Conservation (phyloP, 2,329 filamentous ascomycete species). For the Colletotrichum cordylinicola region DNA sequence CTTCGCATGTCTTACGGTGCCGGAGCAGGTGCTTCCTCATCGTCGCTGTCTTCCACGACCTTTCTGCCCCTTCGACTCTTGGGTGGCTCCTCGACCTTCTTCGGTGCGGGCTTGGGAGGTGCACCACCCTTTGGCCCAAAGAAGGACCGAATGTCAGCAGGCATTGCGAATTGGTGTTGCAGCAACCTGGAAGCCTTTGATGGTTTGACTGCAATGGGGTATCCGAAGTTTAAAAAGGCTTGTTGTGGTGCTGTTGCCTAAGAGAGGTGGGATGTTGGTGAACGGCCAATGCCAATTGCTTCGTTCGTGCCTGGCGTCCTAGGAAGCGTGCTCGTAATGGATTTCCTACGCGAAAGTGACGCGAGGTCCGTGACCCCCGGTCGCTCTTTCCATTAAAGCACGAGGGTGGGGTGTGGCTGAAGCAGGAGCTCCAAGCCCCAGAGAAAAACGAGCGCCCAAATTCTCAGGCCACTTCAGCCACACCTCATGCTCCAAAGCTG, state of each 20-base stretch:
- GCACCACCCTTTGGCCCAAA: constrained; percentile 79
- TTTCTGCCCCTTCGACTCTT: constrained; percentile 62
- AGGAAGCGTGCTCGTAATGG: constrained; percentile 10
- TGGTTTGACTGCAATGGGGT: background rate
- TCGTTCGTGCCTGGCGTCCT: constrained; percentile 5
- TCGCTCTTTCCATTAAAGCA: background rate
- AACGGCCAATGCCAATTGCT: background rate
- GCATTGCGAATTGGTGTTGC: constrained; percentile 58
- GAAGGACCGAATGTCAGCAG: constrained; percentile 85
- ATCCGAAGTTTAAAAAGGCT: background rate
- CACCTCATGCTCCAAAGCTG: constrained; percentile 1
- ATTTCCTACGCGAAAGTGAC: constrained; percentile 46
- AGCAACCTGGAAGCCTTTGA: background rate
- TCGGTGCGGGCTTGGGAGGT: constrained; percentile 52
- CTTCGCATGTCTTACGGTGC: background rate
- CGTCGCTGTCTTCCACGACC: constrained; percentile 81
- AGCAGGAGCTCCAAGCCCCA: constrained; percentile 18
- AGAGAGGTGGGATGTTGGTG: background rate
- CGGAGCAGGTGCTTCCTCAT: constrained; percentile 65
- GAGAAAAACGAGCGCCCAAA: constrained; percentile 2
- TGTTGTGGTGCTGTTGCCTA: constrained; percentile 10
- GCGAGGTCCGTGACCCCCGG: constrained; percentile 44
- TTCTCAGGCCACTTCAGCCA: constrained; percentile 28
- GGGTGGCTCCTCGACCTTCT: constrained; percentile 49
- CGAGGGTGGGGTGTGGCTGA: constrained; percentile 22